Percentiles rank a stretch among this genome's conserved stretches.
Conservation (phyloP, 129 eudicot species). For the Tanacetum coccineum region DNA sequence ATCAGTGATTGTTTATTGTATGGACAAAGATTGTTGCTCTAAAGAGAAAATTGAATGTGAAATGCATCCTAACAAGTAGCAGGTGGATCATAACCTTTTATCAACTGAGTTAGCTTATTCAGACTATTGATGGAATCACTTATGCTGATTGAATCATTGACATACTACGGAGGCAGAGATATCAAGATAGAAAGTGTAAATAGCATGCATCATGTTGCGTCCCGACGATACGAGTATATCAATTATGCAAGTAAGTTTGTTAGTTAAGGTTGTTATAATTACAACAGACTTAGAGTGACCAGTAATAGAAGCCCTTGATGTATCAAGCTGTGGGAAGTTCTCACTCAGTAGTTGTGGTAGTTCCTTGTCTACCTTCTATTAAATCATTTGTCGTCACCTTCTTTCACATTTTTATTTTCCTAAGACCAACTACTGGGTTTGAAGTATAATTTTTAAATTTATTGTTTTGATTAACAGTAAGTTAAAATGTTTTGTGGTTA, state of each 20-base stretch:
- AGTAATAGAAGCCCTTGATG: no score
- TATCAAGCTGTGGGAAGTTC: no score
- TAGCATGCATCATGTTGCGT: not conserved
- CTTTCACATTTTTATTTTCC: no score
- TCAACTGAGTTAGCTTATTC: not conserved
- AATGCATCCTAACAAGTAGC: not conserved
- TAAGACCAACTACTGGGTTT: no score
- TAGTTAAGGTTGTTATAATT: not conserved
- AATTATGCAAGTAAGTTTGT: constrained; percentile 4
- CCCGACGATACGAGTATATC: not conserved
- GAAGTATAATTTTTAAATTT: no score
- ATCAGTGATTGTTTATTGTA: no score
- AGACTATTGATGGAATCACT: not conserved
- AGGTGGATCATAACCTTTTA: not conserved
- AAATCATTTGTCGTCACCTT: no score
- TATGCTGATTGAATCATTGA: not conserved
- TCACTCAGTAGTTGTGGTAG: no score
- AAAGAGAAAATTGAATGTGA: not conserved
- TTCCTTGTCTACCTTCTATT: no score
- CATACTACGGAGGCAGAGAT: not conserved
- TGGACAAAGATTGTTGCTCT: not conserved
- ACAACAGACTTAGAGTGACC: not conserved
- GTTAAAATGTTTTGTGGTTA: no score
- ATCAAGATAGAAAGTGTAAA: not conserved
- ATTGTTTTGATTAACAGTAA: no score